These are phyloP conservation scores for Fraxinus americana DNA, from an alignment of 257 asterid genomes.

Conservation along the genomic window DNA sequence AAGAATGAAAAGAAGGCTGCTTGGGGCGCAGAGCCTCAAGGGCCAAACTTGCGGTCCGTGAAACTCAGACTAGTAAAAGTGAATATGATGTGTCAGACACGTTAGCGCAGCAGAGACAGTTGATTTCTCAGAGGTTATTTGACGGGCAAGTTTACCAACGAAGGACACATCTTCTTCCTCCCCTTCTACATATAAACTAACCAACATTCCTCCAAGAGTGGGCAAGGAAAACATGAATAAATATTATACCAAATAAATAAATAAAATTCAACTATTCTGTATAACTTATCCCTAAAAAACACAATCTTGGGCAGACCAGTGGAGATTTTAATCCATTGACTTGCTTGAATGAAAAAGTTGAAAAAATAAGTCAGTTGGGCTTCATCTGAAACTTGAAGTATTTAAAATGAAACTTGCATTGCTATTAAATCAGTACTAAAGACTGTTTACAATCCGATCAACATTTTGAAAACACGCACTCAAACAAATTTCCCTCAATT, in stretches of 20 bases:
- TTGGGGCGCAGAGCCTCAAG: too few species aligned
- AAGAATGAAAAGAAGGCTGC: too few species aligned
- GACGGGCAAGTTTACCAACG: background rate
- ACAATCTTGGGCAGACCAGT: background rate
- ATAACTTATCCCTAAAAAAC: background rate
- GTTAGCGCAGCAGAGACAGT: background rate
- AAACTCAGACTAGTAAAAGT: background rate
- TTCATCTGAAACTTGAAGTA: background rate
- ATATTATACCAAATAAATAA: background rate
- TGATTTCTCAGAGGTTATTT: background rate
- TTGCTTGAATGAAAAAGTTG: background rate
- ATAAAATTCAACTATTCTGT: background rate
- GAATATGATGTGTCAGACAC: background rate
- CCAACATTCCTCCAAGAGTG: too few species aligned
- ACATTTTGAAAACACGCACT: background rate
- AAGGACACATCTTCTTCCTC: background rate
- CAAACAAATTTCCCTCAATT: background rate
- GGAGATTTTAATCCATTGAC: background rate
- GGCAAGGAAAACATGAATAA: background rate
- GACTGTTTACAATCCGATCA: background rate
- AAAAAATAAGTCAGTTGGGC: background rate
- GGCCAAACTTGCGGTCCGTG: too few species aligned
- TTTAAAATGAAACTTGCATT: background rate
- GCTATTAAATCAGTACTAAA: background rate
- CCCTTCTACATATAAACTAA: background rate